Evolutionary conservation across 257 asterid genomes (phyloP), one percentile per base, ranked within the genome.

Genomic region (Orobanche coerulescens): DNA sequence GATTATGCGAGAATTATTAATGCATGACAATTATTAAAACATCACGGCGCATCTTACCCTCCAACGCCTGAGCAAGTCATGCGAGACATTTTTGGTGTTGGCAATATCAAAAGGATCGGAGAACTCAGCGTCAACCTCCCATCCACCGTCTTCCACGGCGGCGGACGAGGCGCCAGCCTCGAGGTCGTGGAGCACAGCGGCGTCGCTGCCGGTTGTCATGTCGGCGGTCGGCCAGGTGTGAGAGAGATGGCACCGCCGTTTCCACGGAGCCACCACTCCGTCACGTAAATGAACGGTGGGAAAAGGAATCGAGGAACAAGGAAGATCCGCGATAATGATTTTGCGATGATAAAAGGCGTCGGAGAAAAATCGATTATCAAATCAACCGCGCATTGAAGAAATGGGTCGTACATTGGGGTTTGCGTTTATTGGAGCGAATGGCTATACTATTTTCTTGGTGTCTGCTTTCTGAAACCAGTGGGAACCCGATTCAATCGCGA

Each of bases 41-140:
- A 36, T 2, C 49, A 53, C 9, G 16, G 12, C 14, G 14, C n/a
- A 22, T 31, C 75, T 70, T 75, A 91, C 98, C 96, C 98, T 79
- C 98, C 98, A 91, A 2, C 95, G 88, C 78, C 54, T 85, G 65
- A 91, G 96, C 58, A 82, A 68, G 19, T 85, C 81, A 31, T 64
- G 80, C 40, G 96, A 76, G 1, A 84, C 98, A 7, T 79, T 91
- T 60, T 91, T 91, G 63, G 95, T 88, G 60, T 70, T 78, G 33
- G 66, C 86, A 65, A 91, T 91, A 69, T 85, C 94, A 44, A 91
- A 91, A 73, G 96, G 98, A 74, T 91, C 95, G 20, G 78, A 54
- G 68, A 80, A 80, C 10, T 73, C 75, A 1, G 71, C 70, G 10
- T 73, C 79, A 56, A 58, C 43, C 34, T 76, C 46, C 68, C 72